Base-by-base conservation (phyloP, 2,329 filamentous ascomycete species). In the Phyllosticta paracitricarpa region DNA sequence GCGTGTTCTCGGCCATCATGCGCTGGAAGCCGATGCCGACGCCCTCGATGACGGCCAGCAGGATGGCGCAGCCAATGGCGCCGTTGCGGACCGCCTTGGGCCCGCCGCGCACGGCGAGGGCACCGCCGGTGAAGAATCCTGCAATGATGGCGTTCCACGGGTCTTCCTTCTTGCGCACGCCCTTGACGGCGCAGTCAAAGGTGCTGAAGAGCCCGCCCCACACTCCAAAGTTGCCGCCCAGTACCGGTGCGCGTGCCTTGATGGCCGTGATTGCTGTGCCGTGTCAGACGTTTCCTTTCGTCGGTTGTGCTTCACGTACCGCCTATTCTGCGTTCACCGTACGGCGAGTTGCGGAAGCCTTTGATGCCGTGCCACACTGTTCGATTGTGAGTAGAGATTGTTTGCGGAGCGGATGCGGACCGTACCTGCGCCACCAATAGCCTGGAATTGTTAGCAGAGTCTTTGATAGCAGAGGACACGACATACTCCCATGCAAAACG, bases 61-160 rank as follows among this genome's bases (percentile, higher is more conserved):
- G 83, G 66, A 96, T 89, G 26, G 91, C 94, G 75, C 94, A 97
- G 68, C 93, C 94, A 70, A 99, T 97, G 65, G 94, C 94, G 63
- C 91, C 92, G 77, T 97, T 97, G 69, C 94, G 84, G 65, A 94
- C 91, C 24, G 93, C 91, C 80, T 90, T 92, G 75, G 88, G 88
- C 63, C 94, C 94, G 70, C 94, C 94, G 78, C 94, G 85, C 65
- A 97, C 87, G 58, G 94, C 94, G 35, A 99, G 82, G 30, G 93
- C 85, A 68, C 94, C 94, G 70, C 91, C 92, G 4, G 94, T 97
- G 77, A 97, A 93, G 82, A 97, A 97, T 59, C 94, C 94, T 52
- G 93, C 94, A 68, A 93, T 95, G 74, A 99, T 97, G 70, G 92
- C 91, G 78, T 97, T 97, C 80, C 91, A 97, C 14, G 94, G 91